These are phyloP conservation scores for Jackrogersella multiformis DNA, from an alignment of 495 filamentous ascomycete genomes.

Conservation along the genomic window DNA sequence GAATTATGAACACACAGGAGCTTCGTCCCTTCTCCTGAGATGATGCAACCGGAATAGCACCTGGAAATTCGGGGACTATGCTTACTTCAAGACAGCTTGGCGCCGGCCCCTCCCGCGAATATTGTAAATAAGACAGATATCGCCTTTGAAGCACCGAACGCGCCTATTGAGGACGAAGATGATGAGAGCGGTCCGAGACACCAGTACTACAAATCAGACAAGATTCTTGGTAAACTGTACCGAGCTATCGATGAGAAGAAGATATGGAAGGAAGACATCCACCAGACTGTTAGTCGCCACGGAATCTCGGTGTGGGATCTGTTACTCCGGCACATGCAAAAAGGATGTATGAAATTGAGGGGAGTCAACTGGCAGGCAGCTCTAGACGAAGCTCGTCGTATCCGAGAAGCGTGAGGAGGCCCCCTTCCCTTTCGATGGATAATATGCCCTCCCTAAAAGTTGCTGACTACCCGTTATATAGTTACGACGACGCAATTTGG, in stretches of 20 bases:
- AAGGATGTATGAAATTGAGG: slow-evolving; percentile 33
- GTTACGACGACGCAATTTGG: slow-evolving; percentile 71
- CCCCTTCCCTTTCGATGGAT: no score
- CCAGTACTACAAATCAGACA: slow-evolving; percentile 72
- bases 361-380: slow-evolving; percentile 46
- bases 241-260: slow-evolving; percentile 75
- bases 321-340: slow-evolving; percentile 57
- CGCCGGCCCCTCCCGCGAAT: slow-evolving; percentile 67
- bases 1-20: not conserved
- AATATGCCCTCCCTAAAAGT: not conserved
- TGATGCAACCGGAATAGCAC: not conserved
- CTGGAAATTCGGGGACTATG: not conserved
- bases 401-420: slow-evolving; percentile 67
- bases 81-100: slow-evolving; percentile 54
- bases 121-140: slow-evolving; percentile 60
- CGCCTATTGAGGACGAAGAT: slow-evolving; percentile 59
- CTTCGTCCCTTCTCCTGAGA: not conserved
- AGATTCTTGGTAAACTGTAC: slow-evolving; percentile 77
- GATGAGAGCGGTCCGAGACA: slow-evolving; percentile 60
- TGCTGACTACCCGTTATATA: slow-evolving; percentile 38
- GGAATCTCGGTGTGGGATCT: slow-evolving; percentile 53
- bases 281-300: slow-evolving; percentile 30
- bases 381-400: slow-evolving; percentile 57
- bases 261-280: slow-evolving; percentile 69
- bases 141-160: slow-evolving; percentile 49